Conservation (phyloP, 2,329 filamentous ascomycete species). For the Arthroderma sp. region DNA sequence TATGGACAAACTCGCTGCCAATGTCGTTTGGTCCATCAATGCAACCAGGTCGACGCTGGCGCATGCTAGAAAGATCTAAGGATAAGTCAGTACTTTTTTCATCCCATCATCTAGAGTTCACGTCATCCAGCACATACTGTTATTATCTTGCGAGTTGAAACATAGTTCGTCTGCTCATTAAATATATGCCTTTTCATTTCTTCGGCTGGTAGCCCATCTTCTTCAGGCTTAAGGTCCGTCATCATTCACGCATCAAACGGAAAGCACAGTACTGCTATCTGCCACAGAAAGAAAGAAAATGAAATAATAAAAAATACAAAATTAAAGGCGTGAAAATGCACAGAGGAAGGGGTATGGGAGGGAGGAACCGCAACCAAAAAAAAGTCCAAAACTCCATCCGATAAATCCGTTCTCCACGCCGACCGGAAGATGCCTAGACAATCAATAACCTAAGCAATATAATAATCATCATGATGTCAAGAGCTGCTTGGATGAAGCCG, state of each 20-base stretch:
- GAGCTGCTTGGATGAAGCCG: too few species aligned
- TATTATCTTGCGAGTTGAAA: slow-evolving; percentile 40
- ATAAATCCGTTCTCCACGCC: too few species aligned
- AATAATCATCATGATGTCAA: too few species aligned
- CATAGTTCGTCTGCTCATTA: slow-evolving; percentile 47
- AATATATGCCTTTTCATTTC: slow-evolving; percentile 27
- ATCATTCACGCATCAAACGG: not conserved
- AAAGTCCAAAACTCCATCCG: too few species aligned
- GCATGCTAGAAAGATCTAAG: slow-evolving; percentile 46
- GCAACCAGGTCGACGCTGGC: slow-evolving; percentile 45
- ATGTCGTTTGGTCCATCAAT: slow-evolving; percentile 47
- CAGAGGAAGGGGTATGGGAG: too few species aligned
- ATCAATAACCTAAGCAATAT: too few species aligned
- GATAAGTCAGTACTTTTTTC: not conserved
- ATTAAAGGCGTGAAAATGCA: too few species aligned
- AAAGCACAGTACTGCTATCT: too few species aligned
- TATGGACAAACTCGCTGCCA: slow-evolving; percentile 45
- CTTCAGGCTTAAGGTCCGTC: not conserved
- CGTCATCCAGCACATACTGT: slow-evolving; percentile 28
- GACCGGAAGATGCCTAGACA: too few species aligned
- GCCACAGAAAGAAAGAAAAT: too few species aligned
- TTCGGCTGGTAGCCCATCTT: slow-evolving; percentile 10
- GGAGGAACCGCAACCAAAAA: too few species aligned
- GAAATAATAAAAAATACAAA: too few species aligned
- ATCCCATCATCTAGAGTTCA: not conserved